Evolutionary conservation across 495 filamentous ascomycete genomes (phyloP), one percentile per base, ranked within the genome.

Genomic region (Opeltia flavorubescens): DNA sequence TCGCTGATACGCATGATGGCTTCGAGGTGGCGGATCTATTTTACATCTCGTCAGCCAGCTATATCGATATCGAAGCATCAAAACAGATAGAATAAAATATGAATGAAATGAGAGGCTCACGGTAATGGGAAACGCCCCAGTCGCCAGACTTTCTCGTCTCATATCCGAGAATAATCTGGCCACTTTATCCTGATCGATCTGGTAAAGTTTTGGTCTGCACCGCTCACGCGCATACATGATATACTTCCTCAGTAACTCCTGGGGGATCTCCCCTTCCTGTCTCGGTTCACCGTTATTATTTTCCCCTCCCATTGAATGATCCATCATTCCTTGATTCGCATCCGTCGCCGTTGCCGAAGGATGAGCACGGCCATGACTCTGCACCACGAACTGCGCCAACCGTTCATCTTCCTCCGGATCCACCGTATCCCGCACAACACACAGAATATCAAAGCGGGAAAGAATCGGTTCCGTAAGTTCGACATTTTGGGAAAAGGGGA

Each of bases 121-220:
- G 20, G 93, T 99, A 50, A 99, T 99, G 11, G 93, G 93, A 66
- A 95, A 99, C 4, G 88, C 88, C 2, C 91, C 91, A 13, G 91
- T 96, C 0, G 89, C 89, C 41, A 95, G 64, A 27, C 77, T 84
- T 64, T 99, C 91, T 40, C 88, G 72, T 47, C 91, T 72, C 88
- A 99, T 95, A 66, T 99, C 93, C 5, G 87, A 86, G 59, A 95
- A 99, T 2, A 99, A 71, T 34, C 87, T 73, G 12, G 93, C 84
- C 27, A 99, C 76, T 66, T 99, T 99, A 60, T 96, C 93, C 60
- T 94, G 85, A 57, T 99, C 93, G 66, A 99, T 95, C 61, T 96
- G 87, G 58, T 95, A 89, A 29, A 99, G 71, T 62, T 96, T 95
- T 27, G 93, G 93, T 49, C 74, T 72, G 64, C 86, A 93, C 53